These are phyloP conservation scores for Solanum raphanifolium DNA, from an alignment of 257 asterid species.

Conservation along the genomic window DNA sequence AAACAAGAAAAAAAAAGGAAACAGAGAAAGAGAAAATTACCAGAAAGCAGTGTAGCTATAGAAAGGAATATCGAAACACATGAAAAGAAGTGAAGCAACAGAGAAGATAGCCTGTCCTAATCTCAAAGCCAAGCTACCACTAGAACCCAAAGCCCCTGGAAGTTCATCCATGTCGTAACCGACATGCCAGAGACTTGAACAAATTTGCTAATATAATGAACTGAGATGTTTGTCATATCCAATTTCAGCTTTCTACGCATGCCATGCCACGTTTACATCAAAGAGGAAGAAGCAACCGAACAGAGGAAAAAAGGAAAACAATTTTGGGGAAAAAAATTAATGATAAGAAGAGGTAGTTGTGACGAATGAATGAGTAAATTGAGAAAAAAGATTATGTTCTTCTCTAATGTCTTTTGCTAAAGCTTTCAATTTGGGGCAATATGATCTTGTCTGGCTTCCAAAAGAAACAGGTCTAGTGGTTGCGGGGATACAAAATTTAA, in stretches of 20 bases:
- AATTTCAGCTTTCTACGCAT: conserved; percentile 1
- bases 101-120: conserved; percentile 79
- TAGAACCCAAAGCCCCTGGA: conserved; percentile 87
- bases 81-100: conserved; percentile 86
- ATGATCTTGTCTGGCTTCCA: not conserved
- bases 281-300: not conserved
- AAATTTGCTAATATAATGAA: not conserved
- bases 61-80: conserved; percentile 87
- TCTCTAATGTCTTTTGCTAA: not conserved
- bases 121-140: conserved; percentile 88
- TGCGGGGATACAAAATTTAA: not conserved
- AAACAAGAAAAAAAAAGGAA: not conserved
- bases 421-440: not conserved
- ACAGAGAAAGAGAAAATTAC: conserved; percentile 20
- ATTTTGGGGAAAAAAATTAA: not conserved
- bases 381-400: not conserved
- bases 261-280: conserved; percentile 3
- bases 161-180: conserved; percentile 63
- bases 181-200: not conserved
- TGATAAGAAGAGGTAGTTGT: not conserved
- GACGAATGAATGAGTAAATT: not conserved
- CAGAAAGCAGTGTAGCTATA: conserved; percentile 94
- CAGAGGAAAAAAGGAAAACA: not conserved
- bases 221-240: conserved; percentile 23
- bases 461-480: not conserved